Base-by-base conservation (phyloP, 148 eudicot species). In the Hydrangea macrophylla region DNA sequence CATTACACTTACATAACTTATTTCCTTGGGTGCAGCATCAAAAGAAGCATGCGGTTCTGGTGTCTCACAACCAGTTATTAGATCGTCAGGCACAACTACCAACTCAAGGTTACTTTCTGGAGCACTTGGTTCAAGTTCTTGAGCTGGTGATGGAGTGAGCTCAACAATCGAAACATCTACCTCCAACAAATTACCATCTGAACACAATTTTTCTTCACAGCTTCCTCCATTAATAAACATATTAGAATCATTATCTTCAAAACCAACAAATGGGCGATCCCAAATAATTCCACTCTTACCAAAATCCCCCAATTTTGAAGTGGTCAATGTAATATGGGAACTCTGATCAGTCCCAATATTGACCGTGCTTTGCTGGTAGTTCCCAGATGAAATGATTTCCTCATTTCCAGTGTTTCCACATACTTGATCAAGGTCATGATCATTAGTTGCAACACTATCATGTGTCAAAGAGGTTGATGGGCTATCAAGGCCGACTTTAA, bases 1-100 rank as follows among this genome's bases (percentile, higher is more conserved):
- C 22, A 59, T 50, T 51, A 73, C 84, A 71, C 64, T 28, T 10
- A 58, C 17, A 56, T 67, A 39, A 12, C 76, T 78, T n/a, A n/a
- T n/a, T 24, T 62, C 58, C 39, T 56, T 66, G 36, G 64, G 76
- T 22, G 70, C 63, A 68, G 67, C 55, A 69, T 72, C 72, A 2
- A 39, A 24, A 30, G 62, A 57, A 60, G 53, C 33, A 68, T 59
- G 51, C 18, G 53, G 26, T 64, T 77, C 84, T 42, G 60, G 31
- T 60, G 67, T 64, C 61, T 80, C 78, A 65, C 26, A 48, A 33
- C 70, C 65, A 62, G 59, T 18, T 59, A 64, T 22, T 20, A 15
- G 37, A n/a, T 9, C 45, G 39, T 55, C 73, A 58, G 58, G 65
- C 48, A 30, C 75, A 63, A 55, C 73, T 48, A 71, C 75, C 18